Base-by-base conservation (phyloP, 208 protist species). In the Trypanosoma lewisi region DNA sequence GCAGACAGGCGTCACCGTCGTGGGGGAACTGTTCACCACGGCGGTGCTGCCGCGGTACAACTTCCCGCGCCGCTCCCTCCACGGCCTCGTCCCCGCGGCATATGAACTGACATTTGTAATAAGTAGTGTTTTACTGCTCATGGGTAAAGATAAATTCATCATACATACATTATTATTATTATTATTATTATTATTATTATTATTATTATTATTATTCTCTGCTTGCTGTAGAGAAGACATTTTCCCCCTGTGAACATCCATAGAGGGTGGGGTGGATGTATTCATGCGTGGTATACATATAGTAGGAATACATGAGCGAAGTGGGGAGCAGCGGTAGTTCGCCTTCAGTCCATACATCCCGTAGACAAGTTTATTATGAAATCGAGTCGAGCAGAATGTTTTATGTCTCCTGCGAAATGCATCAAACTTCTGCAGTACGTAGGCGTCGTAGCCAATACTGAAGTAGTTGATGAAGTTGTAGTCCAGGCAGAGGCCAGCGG, bases 401-500 rank as follows among this genome's bases (percentile, higher is more conserved):
- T 81, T 80, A 60, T 90, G 58, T 41, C 56, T 64, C 14, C 66
- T 73, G 21, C 88, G 77, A 45, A 78, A 80, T 17, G 52, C 31
- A 45, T 83, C 79, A 63, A 95, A 91, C 50, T 80, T 73, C 0
- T 68, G 73, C 39, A 72, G 36, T 2, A 95, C 81, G 71, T 87
- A 90, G 16, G 83, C 85, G 58, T 95, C 88, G 70, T 77, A 92
- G 54, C 88, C 88, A 21, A 95, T 59, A 39, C 83, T 76, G 47
- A 95, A 61, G 73, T 95, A 95, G 75, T 95, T 95, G 52, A 87
- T 92, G 52, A 92, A 70, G 36, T 51, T 52, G 54, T 78, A 73
- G 17, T 54, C 65, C 30, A 44, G 45, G 39, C 72, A 86, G 28
- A 67, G 39, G 16, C 42, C 63, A 42, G 19, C 53, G 17, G 41